Base-by-base conservation (phyloP, 352 stramenopile genomes). In the Proteromonas lacertae region DNA sequence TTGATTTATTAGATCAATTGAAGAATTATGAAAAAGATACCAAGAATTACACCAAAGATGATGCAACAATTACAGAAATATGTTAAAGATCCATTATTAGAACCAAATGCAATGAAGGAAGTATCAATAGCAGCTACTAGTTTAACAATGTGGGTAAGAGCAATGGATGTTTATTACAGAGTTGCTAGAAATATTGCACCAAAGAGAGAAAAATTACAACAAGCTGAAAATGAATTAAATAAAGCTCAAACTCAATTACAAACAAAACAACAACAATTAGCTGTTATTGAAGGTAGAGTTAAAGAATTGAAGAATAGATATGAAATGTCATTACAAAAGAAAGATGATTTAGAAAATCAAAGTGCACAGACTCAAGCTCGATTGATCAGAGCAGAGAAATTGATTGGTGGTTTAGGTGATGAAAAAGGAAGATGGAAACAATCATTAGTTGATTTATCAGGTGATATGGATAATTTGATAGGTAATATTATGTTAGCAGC, bases 101-200 rank as follows among this genome's bases (percentile, higher is more conserved):
- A 61, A 34, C 63, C 66, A 0, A 63, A 77, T 46, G 75, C 84
- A 45, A 24, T 56, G 28, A 40, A 39, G 35, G 59, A 60, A 23
- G 79, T 69, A n/a, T 86, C 70, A 4, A 76, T 56, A 2, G 74
- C 74, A 9, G 71, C 72, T 9, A 81, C 60, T 1, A 82, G 68
- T 21, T 51, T 90, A 0, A 89, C 73, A 45, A 89, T 88, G 71
- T 90, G 74, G 69, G 72, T 65, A 0, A 57, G 69, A 12, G 73
- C 72, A 3, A 84, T 90, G 64, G 74, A 81, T 43, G 82, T 66
- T 17, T 90, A 90, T 53, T 69, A 89, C 46, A 62, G 59, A 2
- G 71, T 90, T 20, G 71, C 68, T 18, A 87, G 83, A 44, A 78
- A 70, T 42, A 83, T 90, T 46, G 73, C 52, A 8, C 74, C 74